Conservation (phyloP, 108 stramenopile genomes). For the Skeletonema tropicum region DNA sequence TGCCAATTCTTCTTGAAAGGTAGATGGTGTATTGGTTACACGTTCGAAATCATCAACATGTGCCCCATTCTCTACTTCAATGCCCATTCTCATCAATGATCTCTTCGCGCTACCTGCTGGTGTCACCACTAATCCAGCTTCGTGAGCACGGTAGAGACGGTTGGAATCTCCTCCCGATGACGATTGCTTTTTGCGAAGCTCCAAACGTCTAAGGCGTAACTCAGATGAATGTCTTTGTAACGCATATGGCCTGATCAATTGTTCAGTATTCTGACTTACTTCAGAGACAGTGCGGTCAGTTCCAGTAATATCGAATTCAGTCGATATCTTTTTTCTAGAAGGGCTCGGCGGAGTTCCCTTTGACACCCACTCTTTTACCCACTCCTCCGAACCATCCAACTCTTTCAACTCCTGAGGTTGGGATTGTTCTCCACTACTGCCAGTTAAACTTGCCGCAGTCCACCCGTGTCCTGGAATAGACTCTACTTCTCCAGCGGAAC, state of each 20-base stretch:
- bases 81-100: slow-evolving; percentile 34
- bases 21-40: background rate
- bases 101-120: slow-evolving; percentile 33
- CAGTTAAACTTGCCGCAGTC: slow-evolving; percentile 5
- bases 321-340: background rate
- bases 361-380: slow-evolving; percentile 26
- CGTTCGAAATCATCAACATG: background rate
- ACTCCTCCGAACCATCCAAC: slow-evolving; percentile 8
- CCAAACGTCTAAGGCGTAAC: slow-evolving; percentile 25
- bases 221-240: slow-evolving; percentile 27
- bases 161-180: slow-evolving; percentile 19
- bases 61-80: slow-evolving; percentile 29
- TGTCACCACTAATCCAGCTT: slow-evolving; percentile 45
- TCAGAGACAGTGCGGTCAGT: background rate
- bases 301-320: background rate
- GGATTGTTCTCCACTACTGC: background rate
- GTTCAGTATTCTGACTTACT: background rate
- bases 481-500: slow-evolving; percentile 18
- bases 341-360: slow-evolving; percentile 6
- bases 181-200: slow-evolving; percentile 30
- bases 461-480: slow-evolving; percentile 16
- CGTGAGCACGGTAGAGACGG: slow-evolving; percentile 47
- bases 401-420: background rate
- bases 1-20: slow-evolving; percentile 19
- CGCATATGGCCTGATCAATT: slow-evolving; percentile 11